Evolutionary conservation across 2,329 filamentous ascomycete genomes (phyloP), one percentile per base, ranked within the genome.

Genomic region (Diaporthe sp.): DNA sequence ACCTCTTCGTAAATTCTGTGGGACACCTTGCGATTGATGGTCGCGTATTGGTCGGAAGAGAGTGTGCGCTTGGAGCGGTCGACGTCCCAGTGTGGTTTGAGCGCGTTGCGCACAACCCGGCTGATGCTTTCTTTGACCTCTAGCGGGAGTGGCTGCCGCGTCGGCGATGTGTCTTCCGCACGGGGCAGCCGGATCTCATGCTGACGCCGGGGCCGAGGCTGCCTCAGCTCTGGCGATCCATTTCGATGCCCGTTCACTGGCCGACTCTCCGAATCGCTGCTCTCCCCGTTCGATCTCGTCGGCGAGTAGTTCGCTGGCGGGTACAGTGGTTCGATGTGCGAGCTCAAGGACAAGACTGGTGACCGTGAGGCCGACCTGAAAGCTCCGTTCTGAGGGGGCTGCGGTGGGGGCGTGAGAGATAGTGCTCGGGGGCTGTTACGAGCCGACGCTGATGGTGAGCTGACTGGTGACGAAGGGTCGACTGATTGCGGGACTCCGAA

Each of bases 21-120:
- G 55, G 95, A 98, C 45, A 98, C 92, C 75, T 94, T 93, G 76
- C 95, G 92, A 82, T 98, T 98, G 84, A 98, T 98, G 73, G 92
- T 91, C 3, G 95, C 96, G 82, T 97, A 99, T 83, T 98, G 93
- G 75, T 98, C 94, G 78, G 95, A 94, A 25, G 92, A 95, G 76
- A 98, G 89, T 77, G 93, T 90, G 19, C 70, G 57, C 78, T 93
- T 92, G 55, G 93, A 93, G 76, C 92, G 90, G 33, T 72, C 70
- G 28, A 40, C 38, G 22, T 54, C 30, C 87, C 96, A 98, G 77
- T 95, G 90, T 42, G 96, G 95, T 78, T 94, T 94, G 57, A 99
- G 87, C 8, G 94, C 95, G 55, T 89, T 87, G 77, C 95, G 94
- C 78, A 98, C 97, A 84, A 98, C 95, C 78, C 92, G 92, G 81